Evolutionary conservation across 2,329 filamentous ascomycete genomes (phyloP).

Genomic region (Onygenales sp.): DNA sequence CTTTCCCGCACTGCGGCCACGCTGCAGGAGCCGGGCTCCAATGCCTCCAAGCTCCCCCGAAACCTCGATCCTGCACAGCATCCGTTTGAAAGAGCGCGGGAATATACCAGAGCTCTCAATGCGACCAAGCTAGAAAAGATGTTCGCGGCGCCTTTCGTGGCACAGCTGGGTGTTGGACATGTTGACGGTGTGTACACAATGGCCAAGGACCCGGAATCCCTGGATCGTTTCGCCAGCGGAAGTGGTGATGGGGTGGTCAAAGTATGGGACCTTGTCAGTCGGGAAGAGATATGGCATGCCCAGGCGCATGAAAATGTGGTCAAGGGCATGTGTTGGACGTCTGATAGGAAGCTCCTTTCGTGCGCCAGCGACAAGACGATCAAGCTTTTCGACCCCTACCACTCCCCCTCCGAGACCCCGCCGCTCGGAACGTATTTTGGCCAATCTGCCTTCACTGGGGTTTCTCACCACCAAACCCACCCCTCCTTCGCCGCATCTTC

Average conservation of each 20-base stretch:
- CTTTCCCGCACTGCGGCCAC: slow-evolving; percentile 38
- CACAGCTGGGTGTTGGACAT: slow-evolving; percentile 79
- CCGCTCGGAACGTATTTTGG: slow-evolving; percentile 81
- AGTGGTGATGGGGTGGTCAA: slow-evolving; percentile 91
- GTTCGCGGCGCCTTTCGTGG: slow-evolving; percentile 78
- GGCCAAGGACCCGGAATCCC: slow-evolving; percentile 66
- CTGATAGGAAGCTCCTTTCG: slow-evolving; percentile 72
- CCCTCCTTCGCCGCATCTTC: slow-evolving; percentile 71
- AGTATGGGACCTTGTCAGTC: slow-evolving; percentile 71
- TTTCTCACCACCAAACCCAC: slow-evolving; percentile 71
- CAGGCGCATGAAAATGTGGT: slow-evolving; percentile 90
- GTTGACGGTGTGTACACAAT: slow-evolving; percentile 82
- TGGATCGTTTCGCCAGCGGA: slow-evolving; percentile 69
- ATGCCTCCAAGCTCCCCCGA: slow-evolving; percentile 35
- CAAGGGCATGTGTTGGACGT: slow-evolving; percentile 83
- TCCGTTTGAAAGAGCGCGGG: slow-evolving; percentile 81
- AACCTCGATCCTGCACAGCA: slow-evolving; percentile 73
- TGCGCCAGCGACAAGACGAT: slow-evolving; percentile 79
- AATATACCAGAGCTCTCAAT: slow-evolving; percentile 70
- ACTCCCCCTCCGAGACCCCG: slow-evolving; percentile 55
- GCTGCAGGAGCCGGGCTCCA: slow-evolving; percentile 38
- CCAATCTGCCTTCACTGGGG: slow-evolving; percentile 66
- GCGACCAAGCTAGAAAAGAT: slow-evolving; percentile 89
- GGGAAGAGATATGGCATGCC: slow-evolving; percentile 65
- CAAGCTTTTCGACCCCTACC: slow-evolving; percentile 87